Evolutionary conservation across 495 filamentous ascomycete genomes (phyloP).

Genomic region (Penicillium roqueforti): DNA sequence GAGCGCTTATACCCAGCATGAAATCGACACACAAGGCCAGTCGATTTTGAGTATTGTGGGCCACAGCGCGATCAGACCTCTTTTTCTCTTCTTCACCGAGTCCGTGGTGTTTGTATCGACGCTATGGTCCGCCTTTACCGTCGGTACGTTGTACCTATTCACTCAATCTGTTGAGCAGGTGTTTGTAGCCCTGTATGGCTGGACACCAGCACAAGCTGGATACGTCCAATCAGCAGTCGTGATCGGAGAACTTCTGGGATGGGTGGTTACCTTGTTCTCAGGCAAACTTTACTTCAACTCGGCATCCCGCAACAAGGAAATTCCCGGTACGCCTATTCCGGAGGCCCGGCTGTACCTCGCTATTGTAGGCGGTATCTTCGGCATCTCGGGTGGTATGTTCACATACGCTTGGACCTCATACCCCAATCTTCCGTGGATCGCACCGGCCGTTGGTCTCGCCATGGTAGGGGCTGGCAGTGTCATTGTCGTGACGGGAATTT

Average conservation of each 20-base stretch:
- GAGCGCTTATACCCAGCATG: slow-evolving; percentile 33
- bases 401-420: slow-evolving; percentile 40
- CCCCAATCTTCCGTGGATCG: slow-evolving; percentile 32
- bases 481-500: slow-evolving; percentile 19
- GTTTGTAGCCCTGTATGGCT: slow-evolving; percentile 31
- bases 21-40: slow-evolving; percentile 29
- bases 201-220: slow-evolving; percentile 29
- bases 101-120: slow-evolving; percentile 49
- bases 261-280: slow-evolving; percentile 22
- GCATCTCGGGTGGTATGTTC: slow-evolving; percentile 37
- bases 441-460: slow-evolving; percentile 34
- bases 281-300: slow-evolving; percentile 30
- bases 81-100: slow-evolving; percentile 49
- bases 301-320: slow-evolving; percentile 27
- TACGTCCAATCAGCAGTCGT: slow-evolving; percentile 40
- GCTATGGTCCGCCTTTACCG: slow-evolving; percentile 49
- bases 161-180: slow-evolving; percentile 45
- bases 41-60: slow-evolving; percentile 20
- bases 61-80: slow-evolving; percentile 35
- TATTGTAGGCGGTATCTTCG: slow-evolving; percentile 29
- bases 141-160: slow-evolving; percentile 50
- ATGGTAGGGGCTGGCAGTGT: slow-evolving; percentile 30
- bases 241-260: slow-evolving; percentile 32
- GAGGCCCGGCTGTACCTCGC: slow-evolving; percentile 37
- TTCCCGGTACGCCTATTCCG: slow-evolving; percentile 31